Evolutionary conservation across 805 yeast genomes (phyloP).

Genomic region (Nakazawaea anatomiae): DNA sequence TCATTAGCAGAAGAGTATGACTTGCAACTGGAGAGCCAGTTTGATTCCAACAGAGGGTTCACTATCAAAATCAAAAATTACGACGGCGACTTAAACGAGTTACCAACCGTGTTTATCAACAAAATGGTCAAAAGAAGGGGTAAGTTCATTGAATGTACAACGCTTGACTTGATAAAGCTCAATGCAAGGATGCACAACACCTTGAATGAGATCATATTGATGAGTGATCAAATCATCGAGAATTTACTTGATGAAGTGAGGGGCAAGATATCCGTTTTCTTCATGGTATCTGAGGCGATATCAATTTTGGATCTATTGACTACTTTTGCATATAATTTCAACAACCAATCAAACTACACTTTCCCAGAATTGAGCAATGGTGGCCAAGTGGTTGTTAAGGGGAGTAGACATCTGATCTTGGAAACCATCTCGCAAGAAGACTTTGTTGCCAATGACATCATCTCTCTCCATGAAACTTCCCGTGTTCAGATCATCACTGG

Average conservation of each 20-base stretch:
- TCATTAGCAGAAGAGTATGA: slow-evolving; percentile 18
- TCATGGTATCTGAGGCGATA: slow-evolving; percentile 37
- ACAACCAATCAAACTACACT: slow-evolving; percentile 16
- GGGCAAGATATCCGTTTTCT: slow-evolving; percentile 26
- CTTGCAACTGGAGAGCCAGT: slow-evolving; percentile 24
- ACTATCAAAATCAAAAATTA: slow-evolving; percentile 24
- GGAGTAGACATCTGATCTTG: slow-evolving; percentile 37
- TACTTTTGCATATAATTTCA: slow-evolving; percentile 22
- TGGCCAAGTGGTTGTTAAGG: slow-evolving; percentile 22
- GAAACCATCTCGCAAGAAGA: slow-evolving; percentile 20
- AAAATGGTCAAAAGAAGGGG: slow-evolving; percentile 18
- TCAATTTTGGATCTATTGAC: slow-evolving; percentile 34
- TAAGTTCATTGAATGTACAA: slow-evolving; percentile 30
- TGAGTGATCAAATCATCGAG: slow-evolving; percentile 35
- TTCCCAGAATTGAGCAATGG: slow-evolving; percentile 30
- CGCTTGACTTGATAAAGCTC: slow-evolving; percentile 32
- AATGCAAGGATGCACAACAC: slow-evolving; percentile 35
- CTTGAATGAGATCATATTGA: slow-evolving; percentile 31
- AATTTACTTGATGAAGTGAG: slow-evolving; percentile 22
- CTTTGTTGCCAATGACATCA: slow-evolving; percentile 34
- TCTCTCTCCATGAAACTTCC: slow-evolving; percentile 27
- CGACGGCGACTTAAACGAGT: slow-evolving; percentile 1
- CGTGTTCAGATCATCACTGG: slow-evolving; percentile 49
- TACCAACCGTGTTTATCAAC: slow-evolving; percentile 32
- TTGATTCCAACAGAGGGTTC: slow-evolving; percentile 32